These are phyloP conservation scores for Phytophthora multivora DNA, from an alignment of 352 stramenopile genomes.

Conservation along the genomic window DNA sequence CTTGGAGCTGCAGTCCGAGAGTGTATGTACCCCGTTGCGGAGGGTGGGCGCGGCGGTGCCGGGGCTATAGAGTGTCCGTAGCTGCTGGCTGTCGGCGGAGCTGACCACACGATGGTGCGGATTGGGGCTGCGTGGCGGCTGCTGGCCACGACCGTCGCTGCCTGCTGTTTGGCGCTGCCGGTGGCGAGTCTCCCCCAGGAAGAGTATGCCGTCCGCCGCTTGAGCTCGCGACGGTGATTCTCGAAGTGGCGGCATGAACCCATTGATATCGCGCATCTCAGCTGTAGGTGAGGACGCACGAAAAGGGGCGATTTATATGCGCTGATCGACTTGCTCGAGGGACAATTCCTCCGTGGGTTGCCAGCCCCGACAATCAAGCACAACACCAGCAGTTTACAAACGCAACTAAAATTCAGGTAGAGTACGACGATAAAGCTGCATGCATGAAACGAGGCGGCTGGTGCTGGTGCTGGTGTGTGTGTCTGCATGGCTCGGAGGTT, in stretches of 20 bases:
- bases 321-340: not conserved
- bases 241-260: conserved; percentile 7
- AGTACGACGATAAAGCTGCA: not conserved
- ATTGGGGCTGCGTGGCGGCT: not conserved
- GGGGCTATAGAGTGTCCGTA: no score
- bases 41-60: not conserved
- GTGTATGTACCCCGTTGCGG: not conserved
- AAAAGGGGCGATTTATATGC: not conserved
- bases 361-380: not conserved
- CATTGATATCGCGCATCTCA: conserved; percentile 2
- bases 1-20: not conserved
- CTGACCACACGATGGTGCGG: not conserved
- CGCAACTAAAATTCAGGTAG: not conserved
- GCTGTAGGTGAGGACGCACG: not conserved
- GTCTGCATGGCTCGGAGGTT: no score
- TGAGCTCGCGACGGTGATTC: not conserved
- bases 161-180: conserved; percentile 1
- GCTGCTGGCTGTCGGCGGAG: no score
- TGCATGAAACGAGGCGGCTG: no score
- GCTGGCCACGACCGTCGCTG: not conserved
- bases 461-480: no score
- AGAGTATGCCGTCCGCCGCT: no score
- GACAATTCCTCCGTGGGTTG: not conserved
- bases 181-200: no score
- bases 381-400: not conserved